Conservation (phyloP, 768 basidiomycete species). For the Leccinum rimulosum region DNA sequence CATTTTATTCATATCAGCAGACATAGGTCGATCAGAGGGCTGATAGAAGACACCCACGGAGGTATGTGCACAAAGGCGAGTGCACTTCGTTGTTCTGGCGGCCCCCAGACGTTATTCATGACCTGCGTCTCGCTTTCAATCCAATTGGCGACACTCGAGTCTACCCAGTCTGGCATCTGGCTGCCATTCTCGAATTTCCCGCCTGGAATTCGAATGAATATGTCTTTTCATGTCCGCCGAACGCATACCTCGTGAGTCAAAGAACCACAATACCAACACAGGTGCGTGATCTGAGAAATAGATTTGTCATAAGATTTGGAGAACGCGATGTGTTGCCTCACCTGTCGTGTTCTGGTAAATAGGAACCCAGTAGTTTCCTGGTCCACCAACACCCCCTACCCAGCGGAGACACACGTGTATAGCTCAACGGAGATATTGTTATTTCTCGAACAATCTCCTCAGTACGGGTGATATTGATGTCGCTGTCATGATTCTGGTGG, state of each 20-base stretch:
- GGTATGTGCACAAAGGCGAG: conserved; percentile 77
- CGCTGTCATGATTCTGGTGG: conserved; percentile 70
- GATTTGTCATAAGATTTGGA: too few species aligned
- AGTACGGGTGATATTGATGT: conserved; percentile 67
- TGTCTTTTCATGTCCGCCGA: too few species aligned
- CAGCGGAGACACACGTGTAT: conserved; percentile 60
- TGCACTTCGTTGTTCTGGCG: conserved; percentile 48
- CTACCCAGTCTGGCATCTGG: conserved; percentile 66
- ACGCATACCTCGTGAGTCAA: conserved; percentile 63
- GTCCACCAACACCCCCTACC: conserved; percentile 62
- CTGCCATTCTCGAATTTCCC: conserved; percentile 47
- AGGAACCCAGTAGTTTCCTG: conserved; percentile 78
- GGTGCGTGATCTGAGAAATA: conserved; percentile 39
- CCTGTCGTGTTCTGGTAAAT: conserved; percentile 43
- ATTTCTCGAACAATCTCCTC: conserved; percentile 67
- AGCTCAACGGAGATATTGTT: conserved; percentile 51
- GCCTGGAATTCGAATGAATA: conserved; percentile 33
- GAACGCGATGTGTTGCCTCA: conserved; percentile 5
- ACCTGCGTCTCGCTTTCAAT: conserved; percentile 47
- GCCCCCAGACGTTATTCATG: conserved; percentile 63
- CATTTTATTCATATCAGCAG: not conserved
- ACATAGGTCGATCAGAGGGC: not conserved
- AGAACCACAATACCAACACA: conserved; percentile 65
- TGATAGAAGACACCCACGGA: conserved; percentile 44
- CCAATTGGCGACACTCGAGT: conserved; percentile 60